Conservation (phyloP, 2,329 filamentous ascomycete species). For the Orbilia blumenaviensis region DNA sequence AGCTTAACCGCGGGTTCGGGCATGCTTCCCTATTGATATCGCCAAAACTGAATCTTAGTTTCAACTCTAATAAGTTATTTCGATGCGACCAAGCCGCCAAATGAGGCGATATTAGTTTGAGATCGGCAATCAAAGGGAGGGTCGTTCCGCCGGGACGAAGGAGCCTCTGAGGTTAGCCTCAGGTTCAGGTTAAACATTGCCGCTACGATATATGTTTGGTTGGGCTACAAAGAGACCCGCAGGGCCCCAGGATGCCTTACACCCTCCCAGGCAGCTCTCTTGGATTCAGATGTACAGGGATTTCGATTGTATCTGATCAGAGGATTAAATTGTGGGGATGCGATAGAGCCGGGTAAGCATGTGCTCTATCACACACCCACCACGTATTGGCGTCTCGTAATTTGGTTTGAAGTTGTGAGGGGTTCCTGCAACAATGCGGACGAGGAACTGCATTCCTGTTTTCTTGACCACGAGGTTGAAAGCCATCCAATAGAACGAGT, state of each 20-base stretch:
- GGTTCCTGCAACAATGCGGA: neutral
- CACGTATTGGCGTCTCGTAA: conserved; percentile 8
- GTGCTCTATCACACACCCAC: conserved; percentile 18
- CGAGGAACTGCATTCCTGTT: conserved; percentile 25
- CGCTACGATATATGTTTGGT: neutral
- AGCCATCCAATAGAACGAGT: neutral
- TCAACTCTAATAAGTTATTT: conserved; percentile 9
- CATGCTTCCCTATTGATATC: conserved; percentile 17
- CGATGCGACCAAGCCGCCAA: neutral
- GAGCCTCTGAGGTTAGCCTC: conserved; percentile 6
- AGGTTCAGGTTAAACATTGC: neutral
- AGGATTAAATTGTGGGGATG: conserved; percentile 11
- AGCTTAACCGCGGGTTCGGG: conserved; percentile 12
- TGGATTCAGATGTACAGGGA: conserved; percentile 24
- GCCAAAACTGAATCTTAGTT: neutral
- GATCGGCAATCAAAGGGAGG: conserved; percentile 33
- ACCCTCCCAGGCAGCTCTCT: neutral
- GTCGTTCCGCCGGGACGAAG: conserved; percentile 38
- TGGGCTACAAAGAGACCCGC: conserved; percentile 11
- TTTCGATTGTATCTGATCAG: conserved; percentile 16
- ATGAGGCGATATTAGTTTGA: conserved; percentile 27
- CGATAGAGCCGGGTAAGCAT: conserved; percentile 19
- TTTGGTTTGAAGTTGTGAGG: conserved; percentile 8
- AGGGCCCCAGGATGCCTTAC: neutral
- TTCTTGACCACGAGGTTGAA: neutral